Percentiles rank a stretch among this genome's conserved stretches.
These are phyloP conservation scores for Pleurozium schreberi DNA, from an alignment of 225 moss, liverwort and hornwort species.

Conservation along the genomic window DNA sequence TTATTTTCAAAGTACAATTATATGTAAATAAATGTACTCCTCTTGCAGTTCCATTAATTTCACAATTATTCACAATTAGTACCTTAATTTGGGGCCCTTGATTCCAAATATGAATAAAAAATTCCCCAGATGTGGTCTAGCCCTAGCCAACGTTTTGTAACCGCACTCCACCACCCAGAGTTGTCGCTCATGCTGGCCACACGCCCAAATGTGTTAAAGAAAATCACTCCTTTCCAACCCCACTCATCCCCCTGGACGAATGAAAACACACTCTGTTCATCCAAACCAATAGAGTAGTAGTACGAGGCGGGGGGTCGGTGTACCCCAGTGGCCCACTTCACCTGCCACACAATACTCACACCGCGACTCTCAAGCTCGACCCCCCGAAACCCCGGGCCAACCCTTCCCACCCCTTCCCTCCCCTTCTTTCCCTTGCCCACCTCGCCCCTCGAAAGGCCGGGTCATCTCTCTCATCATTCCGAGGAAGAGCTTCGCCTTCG, in stretches of 20 bases:
- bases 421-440: too few relatives aligned
- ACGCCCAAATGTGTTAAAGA: not conserved
- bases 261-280: not conserved
- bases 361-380: not conserved
- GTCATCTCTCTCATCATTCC: not conserved
- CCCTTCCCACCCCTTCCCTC: too few relatives aligned
- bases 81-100: too few relatives aligned
- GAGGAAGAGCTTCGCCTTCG: not conserved
- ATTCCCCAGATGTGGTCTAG: too few relatives aligned
- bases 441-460: not conserved
- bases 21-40: too few relatives aligned
- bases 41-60: too few relatives aligned
- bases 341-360: slow-evolving; percentile 2
- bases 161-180: too few relatives aligned
- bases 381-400: not conserved
- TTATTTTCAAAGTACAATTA: too few relatives aligned
- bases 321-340: not conserved
- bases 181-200: not conserved
- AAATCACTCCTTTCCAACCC: not conserved
- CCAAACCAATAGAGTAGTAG: not conserved
- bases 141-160: too few relatives aligned
- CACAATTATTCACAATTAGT: too few relatives aligned
- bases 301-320: not conserved
- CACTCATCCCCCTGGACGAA: not conserved
- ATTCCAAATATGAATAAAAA: too few relatives aligned